phyloP scores from a whole-genome alignment of 2,329 filamentous ascomycete genomes.

The Penicillium corylophilum region DNA sequence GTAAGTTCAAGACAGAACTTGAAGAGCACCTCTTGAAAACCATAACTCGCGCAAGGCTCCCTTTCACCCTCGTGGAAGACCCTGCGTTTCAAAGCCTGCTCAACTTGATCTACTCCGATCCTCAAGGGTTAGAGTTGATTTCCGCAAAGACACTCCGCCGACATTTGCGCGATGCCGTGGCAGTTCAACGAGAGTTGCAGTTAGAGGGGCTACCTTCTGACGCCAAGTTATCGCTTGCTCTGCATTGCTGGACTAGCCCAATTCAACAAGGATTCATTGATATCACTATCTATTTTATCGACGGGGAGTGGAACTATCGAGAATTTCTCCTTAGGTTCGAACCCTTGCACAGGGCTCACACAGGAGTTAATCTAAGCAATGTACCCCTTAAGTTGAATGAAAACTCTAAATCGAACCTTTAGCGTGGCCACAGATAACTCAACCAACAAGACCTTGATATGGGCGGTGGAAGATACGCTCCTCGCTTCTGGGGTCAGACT shows the following conservation, averaged over 20 bases:
- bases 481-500: background rate
- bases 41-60: too few relatives aligned
- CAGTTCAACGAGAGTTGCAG: too few relatives aligned
- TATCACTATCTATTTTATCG: constrained; percentile 1
- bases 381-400: background rate
- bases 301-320: constrained; percentile 3
- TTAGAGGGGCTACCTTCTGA: too few relatives aligned
- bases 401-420: background rate
- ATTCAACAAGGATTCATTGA: constrained; percentile 1
- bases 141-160: too few relatives aligned
- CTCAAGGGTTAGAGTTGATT: too few relatives aligned
- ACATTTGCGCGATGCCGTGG: too few relatives aligned
- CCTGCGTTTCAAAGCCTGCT: too few relatives aligned
- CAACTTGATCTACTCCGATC: too few relatives aligned
- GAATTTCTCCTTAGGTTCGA: constrained; percentile 5
- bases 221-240: background rate
- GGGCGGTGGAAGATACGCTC: background rate
- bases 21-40: too few relatives aligned
- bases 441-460: constrained; percentile 5
- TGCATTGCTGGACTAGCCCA: constrained; percentile 2
- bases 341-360: background rate
- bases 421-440: constrained; percentile 3
- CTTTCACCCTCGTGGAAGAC: too few relatives aligned
- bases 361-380: background rate
- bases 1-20: too few relatives aligned